Percentiles rank a stretch among this genome's conserved stretches.
These are phyloP conservation scores for Phalaenopsis aphrodite DNA, from an alignment of 106 monocot species.

Conservation along the genomic window DNA sequence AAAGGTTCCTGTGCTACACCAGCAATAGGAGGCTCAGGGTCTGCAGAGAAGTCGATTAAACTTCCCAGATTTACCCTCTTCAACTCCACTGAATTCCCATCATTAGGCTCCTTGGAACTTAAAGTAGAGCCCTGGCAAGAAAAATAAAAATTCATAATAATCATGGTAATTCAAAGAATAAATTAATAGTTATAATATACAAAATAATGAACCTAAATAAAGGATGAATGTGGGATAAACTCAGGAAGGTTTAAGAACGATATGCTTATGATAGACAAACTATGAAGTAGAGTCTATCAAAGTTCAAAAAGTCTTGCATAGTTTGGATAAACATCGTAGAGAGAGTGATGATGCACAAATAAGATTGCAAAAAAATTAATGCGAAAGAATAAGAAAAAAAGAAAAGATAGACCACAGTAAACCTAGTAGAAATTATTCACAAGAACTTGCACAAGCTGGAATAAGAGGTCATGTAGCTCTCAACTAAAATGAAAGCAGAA, in stretches of 20 bases:
- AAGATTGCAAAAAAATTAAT: not conserved
- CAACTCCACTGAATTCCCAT: constrained; percentile 34
- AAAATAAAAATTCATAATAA: not conserved
- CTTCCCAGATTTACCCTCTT: constrained; percentile 46
- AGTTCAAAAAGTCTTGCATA: not conserved
- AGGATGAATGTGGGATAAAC: not conserved
- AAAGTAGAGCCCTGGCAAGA: constrained; percentile 27
- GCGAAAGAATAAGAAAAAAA: not conserved
- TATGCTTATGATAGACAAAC: not conserved
- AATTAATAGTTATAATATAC: too few species aligned
- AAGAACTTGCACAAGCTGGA: not conserved
- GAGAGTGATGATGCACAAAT: not conserved
- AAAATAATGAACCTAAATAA: not conserved
- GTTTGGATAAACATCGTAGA: not conserved
- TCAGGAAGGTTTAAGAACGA: not conserved
- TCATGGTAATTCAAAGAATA: not conserved
- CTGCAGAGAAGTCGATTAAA: constrained; percentile 78
- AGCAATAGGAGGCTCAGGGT: constrained; percentile 45
- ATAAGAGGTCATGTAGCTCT: not conserved
- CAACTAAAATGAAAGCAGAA: not conserved
- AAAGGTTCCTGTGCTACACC: constrained; percentile 6
- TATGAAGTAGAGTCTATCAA: not conserved
- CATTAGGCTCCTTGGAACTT: constrained; percentile 43
- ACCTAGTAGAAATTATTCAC: not conserved
- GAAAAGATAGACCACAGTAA: not conserved